phyloP scores from a whole-genome alignment of 2,329 filamentous ascomycete genomes.

The Dactylonectria macrodidyma region DNA sequence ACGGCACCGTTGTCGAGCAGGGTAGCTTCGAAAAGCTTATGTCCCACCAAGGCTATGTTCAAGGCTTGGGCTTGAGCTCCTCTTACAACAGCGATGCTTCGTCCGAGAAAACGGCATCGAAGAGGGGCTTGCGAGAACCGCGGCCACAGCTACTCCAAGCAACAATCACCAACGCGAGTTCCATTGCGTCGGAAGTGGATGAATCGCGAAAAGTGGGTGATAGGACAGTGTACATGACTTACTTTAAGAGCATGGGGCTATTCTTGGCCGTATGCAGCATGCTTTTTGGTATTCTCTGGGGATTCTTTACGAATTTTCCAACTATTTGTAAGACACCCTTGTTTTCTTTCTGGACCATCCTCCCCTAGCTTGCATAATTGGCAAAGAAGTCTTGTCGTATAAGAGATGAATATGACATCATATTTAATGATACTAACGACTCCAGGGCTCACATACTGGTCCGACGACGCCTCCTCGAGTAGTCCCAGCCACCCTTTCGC shows the following conservation, averaged over 20 bases:
- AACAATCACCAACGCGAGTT: background rate
- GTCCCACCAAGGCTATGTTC: constrained; percentile 3
- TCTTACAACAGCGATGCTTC: background rate
- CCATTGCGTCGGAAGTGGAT: constrained; percentile 27
- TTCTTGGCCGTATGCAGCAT: constrained; percentile 35
- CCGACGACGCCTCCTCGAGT: constrained; percentile 11
- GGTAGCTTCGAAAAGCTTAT: background rate
- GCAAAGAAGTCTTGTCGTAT: too few species aligned
- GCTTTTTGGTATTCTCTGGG: constrained; percentile 39
- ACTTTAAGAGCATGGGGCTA: constrained; percentile 48
- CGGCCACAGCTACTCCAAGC: background rate
- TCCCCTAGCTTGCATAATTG: background rate
- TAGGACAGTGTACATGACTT: constrained; percentile 52
- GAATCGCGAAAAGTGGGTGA: constrained; percentile 49
- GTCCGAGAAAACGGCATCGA: constrained; percentile 5
- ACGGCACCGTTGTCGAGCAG: constrained; percentile 3
- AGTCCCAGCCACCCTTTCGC: constrained; percentile 7
- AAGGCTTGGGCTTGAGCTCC: background rate
- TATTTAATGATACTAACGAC: background rate
- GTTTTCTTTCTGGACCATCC: background rate
- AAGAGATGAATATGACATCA: too few species aligned
- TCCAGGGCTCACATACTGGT: constrained; percentile 41
- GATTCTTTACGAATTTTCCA: constrained; percentile 48
- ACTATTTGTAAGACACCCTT: constrained; percentile 48
- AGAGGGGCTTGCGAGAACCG: background rate